These are phyloP conservation scores for Candida sp. DNA, from an alignment of 1,139 yeast genomes.

Conservation along the genomic window DNA sequence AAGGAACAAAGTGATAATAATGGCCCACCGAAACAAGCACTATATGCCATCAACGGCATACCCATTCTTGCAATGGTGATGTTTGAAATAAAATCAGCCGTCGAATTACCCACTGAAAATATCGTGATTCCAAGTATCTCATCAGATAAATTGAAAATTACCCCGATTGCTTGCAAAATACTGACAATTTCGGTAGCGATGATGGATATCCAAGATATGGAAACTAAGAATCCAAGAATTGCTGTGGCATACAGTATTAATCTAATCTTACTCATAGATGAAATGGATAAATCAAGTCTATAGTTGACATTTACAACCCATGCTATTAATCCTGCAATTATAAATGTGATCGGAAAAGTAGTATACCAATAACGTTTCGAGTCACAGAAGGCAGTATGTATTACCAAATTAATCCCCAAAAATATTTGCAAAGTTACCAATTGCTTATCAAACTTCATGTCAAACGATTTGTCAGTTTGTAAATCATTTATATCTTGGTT, in stretches of 20 bases:
- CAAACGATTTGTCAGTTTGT: conserved; percentile 10
- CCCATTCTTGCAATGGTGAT: conserved; percentile 83
- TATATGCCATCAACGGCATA: conserved; percentile 86
- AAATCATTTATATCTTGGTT: conserved; percentile 2
- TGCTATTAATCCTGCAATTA: conserved; percentile 9
- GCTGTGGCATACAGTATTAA: conserved; percentile 34
- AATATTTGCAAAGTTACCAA: conserved; percentile 18
- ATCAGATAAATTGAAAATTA: conserved; percentile 62
- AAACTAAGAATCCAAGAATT: conserved; percentile 59
- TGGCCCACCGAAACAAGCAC: conserved; percentile 97
- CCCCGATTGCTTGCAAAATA: conserved; percentile 60
- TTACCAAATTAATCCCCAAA: conserved; percentile 15
- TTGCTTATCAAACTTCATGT: conserved; percentile 14
- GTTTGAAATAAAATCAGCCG: conserved; percentile 87
- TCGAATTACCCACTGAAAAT: conserved; percentile 89
- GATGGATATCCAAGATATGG: conserved; percentile 71
- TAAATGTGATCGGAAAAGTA: conserved; percentile 10
- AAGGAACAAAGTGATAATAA: conserved; percentile 46
- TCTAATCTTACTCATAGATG: conserved; percentile 6
- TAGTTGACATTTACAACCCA: conserved; percentile 5
- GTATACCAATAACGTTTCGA: conserved; percentile 4
- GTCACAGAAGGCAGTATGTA: conserved; percentile 6
- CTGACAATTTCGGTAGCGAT: conserved; percentile 78
- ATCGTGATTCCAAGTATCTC: conserved; percentile 82
- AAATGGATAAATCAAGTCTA: conserved; percentile 2